Percentiles rank a stretch among this genome's conserved stretches.
Conservation (phyloP, 352 stramenopile genomes). For the Bremia lactucae region DNA sequence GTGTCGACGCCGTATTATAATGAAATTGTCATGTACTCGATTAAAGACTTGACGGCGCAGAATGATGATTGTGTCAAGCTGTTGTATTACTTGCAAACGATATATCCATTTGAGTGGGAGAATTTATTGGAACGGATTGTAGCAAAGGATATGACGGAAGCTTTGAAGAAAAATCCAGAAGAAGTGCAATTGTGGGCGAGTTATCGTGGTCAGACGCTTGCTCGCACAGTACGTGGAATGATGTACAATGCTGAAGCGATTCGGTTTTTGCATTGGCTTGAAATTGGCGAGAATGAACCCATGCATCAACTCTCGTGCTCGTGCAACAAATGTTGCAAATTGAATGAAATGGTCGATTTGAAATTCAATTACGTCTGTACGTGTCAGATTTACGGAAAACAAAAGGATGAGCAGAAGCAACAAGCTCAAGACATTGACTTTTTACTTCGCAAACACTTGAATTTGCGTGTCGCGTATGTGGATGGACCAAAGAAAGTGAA, state of each 20-base stretch:
- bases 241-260: constrained; percentile 83
- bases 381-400: constrained; percentile 79
- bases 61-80: constrained; percentile 91
- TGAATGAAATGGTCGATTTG: constrained; percentile 69
- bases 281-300: constrained; percentile 77
- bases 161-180: constrained; percentile 68
- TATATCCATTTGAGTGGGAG: constrained; percentile 76
- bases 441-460: constrained; percentile 62
- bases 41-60: constrained; percentile 76
- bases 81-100: constrained; percentile 91
- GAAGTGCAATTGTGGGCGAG: constrained; percentile 74
- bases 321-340: constrained; percentile 74
- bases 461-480: constrained; percentile 62
- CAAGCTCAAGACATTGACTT: constrained; percentile 73
- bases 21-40: constrained; percentile 83
- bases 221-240: constrained; percentile 71
- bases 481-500: constrained; percentile 81
- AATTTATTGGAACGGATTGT: constrained; percentile 68
- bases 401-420: constrained; percentile 74
- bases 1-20: constrained; percentile 80
- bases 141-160: constrained; percentile 72
- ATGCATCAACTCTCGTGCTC: constrained; percentile 65
- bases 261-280: constrained; percentile 73
- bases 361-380: constrained; percentile 86
- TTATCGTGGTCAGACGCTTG: constrained; percentile 70